phyloP scores from a whole-genome alignment of 2,329 filamentous ascomycete species.

The Acrocalymma vagum region DNA sequence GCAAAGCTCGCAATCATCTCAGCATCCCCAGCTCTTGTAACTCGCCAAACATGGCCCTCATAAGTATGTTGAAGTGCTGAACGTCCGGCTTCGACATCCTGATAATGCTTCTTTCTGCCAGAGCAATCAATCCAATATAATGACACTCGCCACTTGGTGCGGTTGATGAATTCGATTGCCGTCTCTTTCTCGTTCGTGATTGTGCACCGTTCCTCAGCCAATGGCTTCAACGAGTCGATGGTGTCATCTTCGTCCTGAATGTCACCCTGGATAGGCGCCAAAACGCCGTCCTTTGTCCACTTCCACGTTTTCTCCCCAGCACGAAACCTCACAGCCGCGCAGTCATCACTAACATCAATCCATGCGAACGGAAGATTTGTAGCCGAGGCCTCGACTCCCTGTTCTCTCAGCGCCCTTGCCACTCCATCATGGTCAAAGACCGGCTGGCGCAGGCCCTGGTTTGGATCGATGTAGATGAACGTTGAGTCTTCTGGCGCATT shows the following conservation, averaged over 20 bases:
- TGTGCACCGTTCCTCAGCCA: conserved; percentile 6
- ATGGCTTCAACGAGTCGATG: conserved; percentile 8
- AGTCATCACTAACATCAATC: conserved; percentile 15
- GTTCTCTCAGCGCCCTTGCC: conserved; percentile 14
- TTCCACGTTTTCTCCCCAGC: conserved; percentile 23
- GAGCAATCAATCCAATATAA: conserved; percentile 21
- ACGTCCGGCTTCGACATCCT: conserved; percentile 13
- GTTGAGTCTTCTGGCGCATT: conserved; percentile 3
- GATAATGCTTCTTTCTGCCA: conserved; percentile 14
- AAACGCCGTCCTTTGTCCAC: conserved; percentile 11
- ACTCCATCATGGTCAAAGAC: conserved; percentile 24
- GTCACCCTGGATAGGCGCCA: conserved; percentile 14
- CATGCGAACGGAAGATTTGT: conserved; percentile 19
- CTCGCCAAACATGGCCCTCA: conserved; percentile 24
- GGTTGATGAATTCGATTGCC: conserved; percentile 14
- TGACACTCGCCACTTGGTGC: conserved; percentile 4
- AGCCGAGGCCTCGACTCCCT: conserved; percentile 18
- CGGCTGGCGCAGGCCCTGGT: conserved; percentile 11
- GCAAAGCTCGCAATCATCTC: conserved; percentile 17
- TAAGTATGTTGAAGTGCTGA: conserved; percentile 12
- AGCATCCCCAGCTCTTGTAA: conserved; percentile 5
- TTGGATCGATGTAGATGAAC: conserved; percentile 22
- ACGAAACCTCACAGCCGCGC: conserved; percentile 19
- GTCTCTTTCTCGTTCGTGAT: conserved; percentile 6
- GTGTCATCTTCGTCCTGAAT: conserved; percentile 3